Percentiles rank a stretch among this genome's conserved stretches.
Conservation (phyloP, 73 alveolate genomes). For the Diophrys appendiculata region DNA sequence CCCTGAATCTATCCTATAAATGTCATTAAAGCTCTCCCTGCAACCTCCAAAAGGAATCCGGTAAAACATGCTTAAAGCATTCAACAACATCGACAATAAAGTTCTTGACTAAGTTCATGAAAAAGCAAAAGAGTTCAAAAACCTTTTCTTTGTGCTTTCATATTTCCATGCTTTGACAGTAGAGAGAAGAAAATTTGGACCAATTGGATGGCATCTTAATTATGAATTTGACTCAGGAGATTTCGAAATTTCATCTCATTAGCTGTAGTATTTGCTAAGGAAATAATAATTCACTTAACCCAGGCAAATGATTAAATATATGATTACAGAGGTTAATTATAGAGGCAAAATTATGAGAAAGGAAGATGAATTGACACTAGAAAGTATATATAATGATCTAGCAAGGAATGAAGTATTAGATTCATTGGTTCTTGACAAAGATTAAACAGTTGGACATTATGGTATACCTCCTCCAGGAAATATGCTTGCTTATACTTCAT, state of each 20-base stretch:
- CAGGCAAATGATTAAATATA: slow-evolving; percentile 47
- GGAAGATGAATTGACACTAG: slow-evolving; percentile 62
- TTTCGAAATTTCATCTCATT: slow-evolving; percentile 44
- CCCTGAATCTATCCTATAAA: slow-evolving; percentile 56
- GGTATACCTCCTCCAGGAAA: too few species aligned
- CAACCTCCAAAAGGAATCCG: slow-evolving; percentile 59
- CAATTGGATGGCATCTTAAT: slow-evolving; percentile 96
- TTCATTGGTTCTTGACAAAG: too few species aligned
- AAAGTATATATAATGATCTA: too few species aligned
- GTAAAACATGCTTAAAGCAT: slow-evolving; percentile 40
- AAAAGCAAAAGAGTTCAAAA: slow-evolving; percentile 23
- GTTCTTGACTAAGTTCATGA: slow-evolving; percentile 10
- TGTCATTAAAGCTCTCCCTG: slow-evolving; percentile 46
- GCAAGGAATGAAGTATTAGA: too few species aligned
- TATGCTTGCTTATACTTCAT: too few species aligned
- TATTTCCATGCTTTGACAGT: slow-evolving; percentile 92
- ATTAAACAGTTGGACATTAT: too few species aligned
- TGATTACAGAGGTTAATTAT: slow-evolving; percentile 53
- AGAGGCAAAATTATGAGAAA: slow-evolving; percentile 55
- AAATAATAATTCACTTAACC: too few species aligned
- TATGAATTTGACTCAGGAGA: slow-evolving; percentile 75
- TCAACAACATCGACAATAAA: slow-evolving; percentile 30
- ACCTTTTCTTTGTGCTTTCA: slow-evolving; percentile 41
- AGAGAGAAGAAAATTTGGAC: slow-evolving; percentile 97
- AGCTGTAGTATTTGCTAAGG: too few species aligned